Percentiles rank a stretch among this genome's conserved stretches.
phyloP scores from a whole-genome alignment of 345 rosid species.

The Corymbia maculata region DNA sequence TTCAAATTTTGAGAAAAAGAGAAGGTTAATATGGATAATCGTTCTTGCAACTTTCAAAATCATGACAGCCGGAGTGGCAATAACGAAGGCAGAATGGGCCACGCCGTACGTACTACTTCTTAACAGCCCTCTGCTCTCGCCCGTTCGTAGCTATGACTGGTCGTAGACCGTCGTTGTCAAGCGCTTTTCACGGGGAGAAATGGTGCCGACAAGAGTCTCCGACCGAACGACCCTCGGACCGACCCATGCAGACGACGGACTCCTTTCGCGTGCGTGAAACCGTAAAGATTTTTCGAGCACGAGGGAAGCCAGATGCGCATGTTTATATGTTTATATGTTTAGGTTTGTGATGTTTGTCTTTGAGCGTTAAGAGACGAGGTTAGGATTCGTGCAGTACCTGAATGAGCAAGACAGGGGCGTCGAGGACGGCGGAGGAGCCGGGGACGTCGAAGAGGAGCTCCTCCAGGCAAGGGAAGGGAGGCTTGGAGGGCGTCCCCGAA shows the following conservation, averaged over 20 bases:
- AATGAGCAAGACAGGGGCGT: conserved; percentile 32
- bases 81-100: neutral
- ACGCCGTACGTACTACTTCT: neutral
- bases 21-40: neutral
- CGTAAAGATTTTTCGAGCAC: too few species aligned
- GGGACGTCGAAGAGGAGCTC: conserved; percentile 48
- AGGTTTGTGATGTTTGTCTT: too few species aligned
- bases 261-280: too few species aligned
- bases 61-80: neutral
- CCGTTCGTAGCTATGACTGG: neutral
- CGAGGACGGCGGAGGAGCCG: conserved; percentile 21
- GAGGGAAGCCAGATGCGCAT: too few species aligned
- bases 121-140: too few species aligned
- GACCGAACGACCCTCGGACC: neutral
- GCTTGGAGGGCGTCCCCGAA: conserved; percentile 34
- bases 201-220: neutral
- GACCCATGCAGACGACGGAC: too few species aligned
- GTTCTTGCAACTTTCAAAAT: neutral
- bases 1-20: too few species aligned
- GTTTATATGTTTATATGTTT: too few species aligned
- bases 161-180: neutral
- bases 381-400: conserved; percentile 17
- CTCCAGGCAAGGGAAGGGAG: conserved; percentile 40
- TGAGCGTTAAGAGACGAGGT: neutral
- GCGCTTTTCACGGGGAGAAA: neutral